These are phyloP conservation scores for Lathyrus aphaca DNA, from an alignment of 306 rosid species.

Conservation along the genomic window DNA sequence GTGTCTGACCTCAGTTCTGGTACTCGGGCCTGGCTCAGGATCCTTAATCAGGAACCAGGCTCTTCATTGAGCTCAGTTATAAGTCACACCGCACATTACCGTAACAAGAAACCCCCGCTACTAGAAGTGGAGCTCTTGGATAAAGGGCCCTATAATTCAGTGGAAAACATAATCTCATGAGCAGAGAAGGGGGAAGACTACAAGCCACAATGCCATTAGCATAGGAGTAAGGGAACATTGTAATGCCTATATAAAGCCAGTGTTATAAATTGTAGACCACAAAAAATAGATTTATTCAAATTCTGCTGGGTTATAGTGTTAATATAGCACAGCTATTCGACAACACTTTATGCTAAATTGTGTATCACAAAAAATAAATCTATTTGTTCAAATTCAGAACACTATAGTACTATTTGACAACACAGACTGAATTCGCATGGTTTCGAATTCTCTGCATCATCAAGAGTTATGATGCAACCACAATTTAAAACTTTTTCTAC, in stretches of 20 bases:
- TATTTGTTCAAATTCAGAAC: no score
- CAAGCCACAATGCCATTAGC: background rate
- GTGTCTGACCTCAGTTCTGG: no score
- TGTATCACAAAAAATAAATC: no score
- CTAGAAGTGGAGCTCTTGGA: background rate
- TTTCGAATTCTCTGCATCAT: no score
- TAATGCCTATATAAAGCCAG: background rate
- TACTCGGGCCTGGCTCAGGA: no score
- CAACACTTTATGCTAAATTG: background rate
- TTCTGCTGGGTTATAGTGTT: background rate
- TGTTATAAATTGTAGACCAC: no score
- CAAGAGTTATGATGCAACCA: no score
- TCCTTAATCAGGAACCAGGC: background rate
- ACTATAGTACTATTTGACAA: no score
- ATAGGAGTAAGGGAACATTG: background rate
- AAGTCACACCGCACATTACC: background rate
- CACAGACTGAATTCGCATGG: no score
- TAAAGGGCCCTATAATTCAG: background rate
- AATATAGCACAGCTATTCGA: no score
- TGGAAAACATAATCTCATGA: background rate
- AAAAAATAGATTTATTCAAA: background rate
- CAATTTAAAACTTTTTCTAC: background rate
- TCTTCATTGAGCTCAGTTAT: background rate
- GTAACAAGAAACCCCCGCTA: background rate
- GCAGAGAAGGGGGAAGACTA: background rate